phyloP scores from a whole-genome alignment of 2,329 filamentous ascomycete species.

The Penicillium vulpinum region DNA sequence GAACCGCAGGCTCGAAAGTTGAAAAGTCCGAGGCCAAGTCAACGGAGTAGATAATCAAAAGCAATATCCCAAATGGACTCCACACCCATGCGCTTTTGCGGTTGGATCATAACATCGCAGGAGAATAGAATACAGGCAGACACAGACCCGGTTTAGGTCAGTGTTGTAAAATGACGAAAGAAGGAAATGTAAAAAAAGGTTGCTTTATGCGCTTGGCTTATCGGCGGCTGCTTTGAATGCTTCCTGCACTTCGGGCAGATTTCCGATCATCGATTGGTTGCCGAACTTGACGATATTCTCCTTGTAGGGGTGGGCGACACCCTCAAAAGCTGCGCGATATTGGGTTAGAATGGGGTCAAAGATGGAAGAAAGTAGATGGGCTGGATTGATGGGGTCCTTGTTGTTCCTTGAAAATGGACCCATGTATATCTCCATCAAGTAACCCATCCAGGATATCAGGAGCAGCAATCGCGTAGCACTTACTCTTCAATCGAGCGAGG shows the following conservation, averaged over 20 bases:
- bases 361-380: not conserved
- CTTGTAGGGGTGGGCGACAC: constrained; percentile 87
- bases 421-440: not conserved
- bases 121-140: constrained; percentile 30
- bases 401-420: not conserved
- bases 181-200: constrained; percentile 10
- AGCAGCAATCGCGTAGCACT: constrained; percentile 24
- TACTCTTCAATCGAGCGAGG: constrained; percentile 79
- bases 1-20: constrained; percentile 10
- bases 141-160: constrained; percentile 5
- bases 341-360: constrained; percentile 12
- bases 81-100: constrained; percentile 44
- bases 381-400: not conserved
- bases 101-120: constrained; percentile 31
- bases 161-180: constrained; percentile 7
- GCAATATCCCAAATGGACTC: constrained; percentile 33
- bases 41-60: constrained; percentile 19
- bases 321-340: constrained; percentile 71
- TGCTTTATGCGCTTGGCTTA: constrained; percentile 20
- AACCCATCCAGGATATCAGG: not conserved
- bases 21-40: constrained; percentile 7
- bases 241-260: constrained; percentile 38
- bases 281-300: constrained; percentile 76
- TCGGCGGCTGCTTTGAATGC: constrained; percentile 36
- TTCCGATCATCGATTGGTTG: constrained; percentile 50